Evolutionary conservation across 352 stramenopile species (phyloP), one percentile per base, ranked within the genome.

Genomic region (Hyaloperonospora arabidopsidis): DNA sequence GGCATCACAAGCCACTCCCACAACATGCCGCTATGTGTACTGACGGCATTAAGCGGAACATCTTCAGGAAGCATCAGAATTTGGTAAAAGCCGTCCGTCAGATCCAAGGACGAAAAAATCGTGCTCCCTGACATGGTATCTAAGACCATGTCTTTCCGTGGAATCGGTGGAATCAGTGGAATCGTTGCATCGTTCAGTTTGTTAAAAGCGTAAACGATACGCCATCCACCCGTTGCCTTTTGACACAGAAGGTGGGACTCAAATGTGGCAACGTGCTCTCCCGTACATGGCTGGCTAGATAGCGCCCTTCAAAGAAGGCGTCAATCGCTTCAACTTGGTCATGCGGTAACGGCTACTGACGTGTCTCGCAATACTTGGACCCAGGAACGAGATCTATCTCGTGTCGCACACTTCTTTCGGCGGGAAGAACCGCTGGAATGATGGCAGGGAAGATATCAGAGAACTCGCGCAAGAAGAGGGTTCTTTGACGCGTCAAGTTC

Each of bases 361-460:
- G 12, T 18, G 35, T 41, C 12, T 14, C 35, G 35, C 35, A 41
- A 18, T 41, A n/a, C 3, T 5, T 41, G 12, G 35, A 18, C n/a
- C 35, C 35, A 41, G 35, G 35, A 41, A 41, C 35, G 12, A 41
- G n/a, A 41, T 41, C 35, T 3, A 41, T 41, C n/a, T 41, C 35
- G n/a, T 41, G 4, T 41, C 35, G 35, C 1, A 45, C 39, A 15
- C 39, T n/a, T 45, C 17, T 22, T 3, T 25, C 39, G 2, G 39
- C 39, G 11, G 17, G 39, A 22, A 45, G 13, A 43, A 43, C 11
- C 18, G 36, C 36, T 21, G 11, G 36, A 45, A 1, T 45, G 0
- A 1, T 45, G 36, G 41, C 39, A 23, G 15, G 28, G 7, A 53
- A 49, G 15, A 49, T 14, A 29, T 51, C 41, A 1, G 40, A 32